Conservation (phyloP, 768 basidiomycete genomes). For the Strobilomyces echinocephalus region DNA sequence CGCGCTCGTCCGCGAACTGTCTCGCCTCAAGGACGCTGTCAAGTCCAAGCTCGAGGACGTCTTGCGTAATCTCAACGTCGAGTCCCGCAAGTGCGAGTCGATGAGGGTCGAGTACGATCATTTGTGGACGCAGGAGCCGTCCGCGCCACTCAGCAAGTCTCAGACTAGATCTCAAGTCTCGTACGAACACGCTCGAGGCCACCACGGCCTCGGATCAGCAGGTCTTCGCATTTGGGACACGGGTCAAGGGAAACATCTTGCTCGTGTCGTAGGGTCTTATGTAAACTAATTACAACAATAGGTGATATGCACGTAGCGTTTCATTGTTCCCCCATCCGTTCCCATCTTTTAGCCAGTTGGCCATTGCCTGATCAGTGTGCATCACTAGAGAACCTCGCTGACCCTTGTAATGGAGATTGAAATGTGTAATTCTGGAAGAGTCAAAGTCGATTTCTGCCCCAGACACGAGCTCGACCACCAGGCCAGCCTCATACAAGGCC, state of each 20-base stretch:
- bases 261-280: slow-evolving; percentile 59
- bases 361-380: too few relatives aligned
- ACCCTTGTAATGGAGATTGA: too few relatives aligned
- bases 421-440: too few relatives aligned
- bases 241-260: slow-evolving; percentile 58
- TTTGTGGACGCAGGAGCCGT: slow-evolving; percentile 82
- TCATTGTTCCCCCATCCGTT: too few relatives aligned
- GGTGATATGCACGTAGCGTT: too few relatives aligned
- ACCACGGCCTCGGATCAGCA: slow-evolving; percentile 78
- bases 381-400: too few relatives aligned
- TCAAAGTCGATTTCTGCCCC: too few relatives aligned
- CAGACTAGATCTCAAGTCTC: slow-evolving; percentile 76
- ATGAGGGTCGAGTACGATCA: slow-evolving; percentile 86
- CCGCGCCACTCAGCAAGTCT: slow-evolving; percentile 64
- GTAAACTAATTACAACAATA: too few relatives aligned
- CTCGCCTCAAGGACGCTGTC: slow-evolving; percentile 53
- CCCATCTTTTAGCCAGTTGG: too few relatives aligned
- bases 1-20: slow-evolving; percentile 54
- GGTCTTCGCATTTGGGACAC: slow-evolving; percentile 69
- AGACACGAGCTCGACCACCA: too few relatives aligned
- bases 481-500: too few relatives aligned
- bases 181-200: slow-evolving; percentile 64
- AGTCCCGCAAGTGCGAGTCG: slow-evolving; percentile 83
- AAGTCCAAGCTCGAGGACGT: slow-evolving; percentile 57
- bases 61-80: slow-evolving; percentile 67